These are phyloP conservation scores for Colletotrichum noveboracense DNA, from an alignment of 2,329 filamentous ascomycete genomes.

Conservation along the genomic window DNA sequence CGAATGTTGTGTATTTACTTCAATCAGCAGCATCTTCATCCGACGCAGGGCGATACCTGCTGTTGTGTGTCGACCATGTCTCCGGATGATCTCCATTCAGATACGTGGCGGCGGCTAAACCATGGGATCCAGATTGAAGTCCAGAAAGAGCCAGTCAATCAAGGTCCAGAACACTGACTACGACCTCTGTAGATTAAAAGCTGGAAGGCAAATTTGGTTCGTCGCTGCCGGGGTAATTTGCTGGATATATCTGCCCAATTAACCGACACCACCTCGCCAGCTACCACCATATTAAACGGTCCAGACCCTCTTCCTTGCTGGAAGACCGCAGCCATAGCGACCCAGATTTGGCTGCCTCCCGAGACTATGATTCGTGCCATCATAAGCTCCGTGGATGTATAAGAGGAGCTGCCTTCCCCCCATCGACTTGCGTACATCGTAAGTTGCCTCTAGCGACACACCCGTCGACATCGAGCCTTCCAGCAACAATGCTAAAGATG, in stretches of 20 bases:
- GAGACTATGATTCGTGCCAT: not conserved
- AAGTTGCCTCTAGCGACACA: not conserved
- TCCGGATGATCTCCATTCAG: not conserved
- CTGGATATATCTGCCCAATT: not conserved
- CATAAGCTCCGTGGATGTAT: not conserved
- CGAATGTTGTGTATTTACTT: not conserved
- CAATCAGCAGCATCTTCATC: not conserved
- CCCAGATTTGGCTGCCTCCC: not conserved
- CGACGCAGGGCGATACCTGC: not conserved
- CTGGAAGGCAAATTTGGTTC: not conserved
- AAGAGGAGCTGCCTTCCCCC: not conserved
- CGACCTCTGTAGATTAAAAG: not conserved
- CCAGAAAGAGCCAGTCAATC: not conserved
- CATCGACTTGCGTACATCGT: not conserved
- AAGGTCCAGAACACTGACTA: not conserved
- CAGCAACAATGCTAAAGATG: not conserved
- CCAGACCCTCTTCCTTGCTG: not conserved
- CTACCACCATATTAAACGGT: not conserved
- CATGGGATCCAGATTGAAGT: not conserved
- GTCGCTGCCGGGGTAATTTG: not conserved
- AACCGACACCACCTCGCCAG: not conserved
- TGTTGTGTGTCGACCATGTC: not conserved
- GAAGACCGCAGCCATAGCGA: not conserved
- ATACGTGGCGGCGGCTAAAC: not conserved
- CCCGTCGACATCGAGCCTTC: not conserved